A percentile compares a stretch with the other conserved stretches of the same genome.
phyloP scores from a whole-genome alignment of 2,329 filamentous ascomycete species.

The Ophiostoma populinum region DNA sequence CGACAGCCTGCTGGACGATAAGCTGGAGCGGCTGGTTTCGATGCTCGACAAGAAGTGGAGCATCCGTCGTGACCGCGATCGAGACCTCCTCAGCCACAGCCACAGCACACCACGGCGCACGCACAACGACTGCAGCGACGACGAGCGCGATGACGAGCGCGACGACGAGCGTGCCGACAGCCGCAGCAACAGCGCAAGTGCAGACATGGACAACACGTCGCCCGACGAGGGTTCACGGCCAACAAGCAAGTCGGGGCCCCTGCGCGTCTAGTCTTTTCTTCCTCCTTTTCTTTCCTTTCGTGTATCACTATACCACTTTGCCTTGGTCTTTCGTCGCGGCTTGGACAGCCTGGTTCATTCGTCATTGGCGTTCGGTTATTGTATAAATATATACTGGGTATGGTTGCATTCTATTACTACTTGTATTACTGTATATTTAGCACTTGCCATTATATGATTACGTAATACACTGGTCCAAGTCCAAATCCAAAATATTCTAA shows the following conservation, averaged over 20 bases:
- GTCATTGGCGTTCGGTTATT: no score
- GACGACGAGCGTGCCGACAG: conserved; percentile 1
- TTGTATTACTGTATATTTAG: no score
- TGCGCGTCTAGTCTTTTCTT: conserved; percentile 4
- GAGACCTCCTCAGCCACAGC: background rate
- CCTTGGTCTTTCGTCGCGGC: background rate
- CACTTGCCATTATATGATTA: no score
- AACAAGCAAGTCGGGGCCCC: conserved; percentile 2
- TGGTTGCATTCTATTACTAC: no score
- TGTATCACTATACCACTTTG: background rate
- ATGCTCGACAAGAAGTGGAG: conserved; percentile 57
- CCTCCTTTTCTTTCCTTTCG: background rate
- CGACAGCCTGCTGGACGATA: conserved; percentile 53
- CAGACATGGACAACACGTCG: conserved; percentile 9
- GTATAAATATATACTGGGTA: no score
- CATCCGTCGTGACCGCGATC: conserved; percentile 15
- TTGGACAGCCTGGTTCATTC: background rate
- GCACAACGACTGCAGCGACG: background rate
- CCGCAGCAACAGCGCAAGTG: conserved; percentile 1
- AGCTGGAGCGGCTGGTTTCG: conserved; percentile 53
- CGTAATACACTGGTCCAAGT: no score
- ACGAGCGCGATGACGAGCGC: background rate
- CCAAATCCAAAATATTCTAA: no score
- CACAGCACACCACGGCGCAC: no score
- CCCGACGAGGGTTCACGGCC: conserved; percentile 9